Evolutionary conservation across 225 moss, liverwort and hornwort genomes (phyloP).

Genomic region (Neckera pumila): DNA sequence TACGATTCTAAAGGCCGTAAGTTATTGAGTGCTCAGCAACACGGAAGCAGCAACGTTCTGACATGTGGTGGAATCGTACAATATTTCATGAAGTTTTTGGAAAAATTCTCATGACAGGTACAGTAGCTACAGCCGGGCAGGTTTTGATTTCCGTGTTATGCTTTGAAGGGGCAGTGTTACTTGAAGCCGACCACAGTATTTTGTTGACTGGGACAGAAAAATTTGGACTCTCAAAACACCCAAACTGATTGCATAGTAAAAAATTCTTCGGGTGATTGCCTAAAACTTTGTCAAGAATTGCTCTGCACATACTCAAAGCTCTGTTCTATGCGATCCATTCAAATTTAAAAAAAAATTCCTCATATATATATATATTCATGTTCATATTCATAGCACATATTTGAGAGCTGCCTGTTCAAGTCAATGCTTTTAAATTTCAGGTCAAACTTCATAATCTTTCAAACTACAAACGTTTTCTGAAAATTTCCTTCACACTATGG

Average conservation of each 20-base stretch:
- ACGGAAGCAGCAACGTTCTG: background rate
- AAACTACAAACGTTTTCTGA: background rate
- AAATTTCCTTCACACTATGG: fast-evolving
- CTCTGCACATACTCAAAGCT: background rate
- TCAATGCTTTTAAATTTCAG: background rate
- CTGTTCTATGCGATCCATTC: background rate
- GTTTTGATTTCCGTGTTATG: background rate
- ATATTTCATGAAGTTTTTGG: background rate
- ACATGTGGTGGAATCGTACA: background rate
- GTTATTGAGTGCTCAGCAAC: background rate
- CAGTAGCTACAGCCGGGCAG: background rate
- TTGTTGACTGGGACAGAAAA: background rate
- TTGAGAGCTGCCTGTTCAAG: background rate
- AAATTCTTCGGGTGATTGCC: background rate
- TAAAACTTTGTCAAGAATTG: background rate
- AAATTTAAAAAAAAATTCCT: background rate
- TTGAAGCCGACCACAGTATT: background rate
- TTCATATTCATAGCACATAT: background rate
- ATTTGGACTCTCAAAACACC: background rate
- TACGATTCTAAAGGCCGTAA: background rate
- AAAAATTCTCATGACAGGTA: background rate
- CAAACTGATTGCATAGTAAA: background rate
- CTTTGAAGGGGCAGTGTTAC: background rate
- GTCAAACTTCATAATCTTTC: background rate
- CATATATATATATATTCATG: background rate